These are phyloP conservation scores for Penicillium bialowiezense DNA, from an alignment of 495 filamentous ascomycete genomes.

Conservation along the genomic window DNA sequence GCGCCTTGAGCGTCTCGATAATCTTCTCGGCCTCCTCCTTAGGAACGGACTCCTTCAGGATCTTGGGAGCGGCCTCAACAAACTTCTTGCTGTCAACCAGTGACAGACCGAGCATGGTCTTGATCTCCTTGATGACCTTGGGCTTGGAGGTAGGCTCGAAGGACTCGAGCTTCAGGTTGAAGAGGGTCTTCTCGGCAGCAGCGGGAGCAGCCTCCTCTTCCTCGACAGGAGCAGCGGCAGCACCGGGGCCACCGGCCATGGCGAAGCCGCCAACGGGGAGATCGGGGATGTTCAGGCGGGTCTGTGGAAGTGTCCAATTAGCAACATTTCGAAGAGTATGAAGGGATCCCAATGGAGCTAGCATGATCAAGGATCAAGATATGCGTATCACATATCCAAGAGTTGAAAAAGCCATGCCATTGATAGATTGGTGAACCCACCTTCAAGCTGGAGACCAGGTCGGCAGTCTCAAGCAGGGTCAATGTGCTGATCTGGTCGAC, in stretches of 20 bases:
- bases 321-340: not conserved
- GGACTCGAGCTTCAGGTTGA: constrained; percentile 86
- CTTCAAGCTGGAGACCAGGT: constrained; percentile 90
- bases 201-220: constrained; percentile 81
- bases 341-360: not conserved
- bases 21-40: constrained; percentile 99
- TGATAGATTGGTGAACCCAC: constrained; percentile 41
- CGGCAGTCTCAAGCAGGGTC: constrained; percentile 94
- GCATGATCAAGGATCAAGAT: not conserved
- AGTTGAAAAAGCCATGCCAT: constrained; percentile 8
- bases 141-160: constrained; percentile 89
- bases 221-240: constrained; percentile 68
- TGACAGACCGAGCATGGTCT: constrained; percentile 88
- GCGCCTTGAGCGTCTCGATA: constrained; percentile 83
- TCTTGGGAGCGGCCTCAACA: constrained; percentile 94
- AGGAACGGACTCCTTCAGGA: constrained; percentile 95
- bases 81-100: constrained; percentile 99
- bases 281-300: constrained; percentile 96
- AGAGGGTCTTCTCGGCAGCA: constrained; percentile 91
- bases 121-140: constrained; percentile 99
- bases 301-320: constrained; percentile 47
- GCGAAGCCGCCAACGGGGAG: constrained; percentile 88
- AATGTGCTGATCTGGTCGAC: constrained; percentile 98
- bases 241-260: constrained; percentile 49
- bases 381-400: constrained; percentile 4